phyloP scores from a whole-genome alignment of 164 flowering plant species.

The grape (Vitis vinifera) region ASM3070453v1 NC_081810.1:8855501-8856000 shows the following conservation, averaged over 20 bases:
- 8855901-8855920: neutral
- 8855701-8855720: neutral
- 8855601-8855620: too few species aligned
- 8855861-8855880: neutral
- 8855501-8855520: too few species aligned
- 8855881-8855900: neutral
- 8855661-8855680: neutral
- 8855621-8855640: too few species aligned
- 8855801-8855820: neutral
- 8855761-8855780: neutral
- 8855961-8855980: neutral
- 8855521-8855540: too few species aligned
- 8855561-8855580: too few species aligned
- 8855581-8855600: too few species aligned
- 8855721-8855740: neutral
- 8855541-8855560: too few species aligned
- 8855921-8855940: neutral
- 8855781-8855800: neutral
- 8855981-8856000: neutral
- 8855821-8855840: neutral
- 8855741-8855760: neutral
- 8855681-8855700: neutral
- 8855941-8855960: neutral
- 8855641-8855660: neutral
- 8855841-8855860: neutral